Conservation (phyloP, 2,329 filamentous ascomycete species). For the Geosmithia morbida region DNA sequence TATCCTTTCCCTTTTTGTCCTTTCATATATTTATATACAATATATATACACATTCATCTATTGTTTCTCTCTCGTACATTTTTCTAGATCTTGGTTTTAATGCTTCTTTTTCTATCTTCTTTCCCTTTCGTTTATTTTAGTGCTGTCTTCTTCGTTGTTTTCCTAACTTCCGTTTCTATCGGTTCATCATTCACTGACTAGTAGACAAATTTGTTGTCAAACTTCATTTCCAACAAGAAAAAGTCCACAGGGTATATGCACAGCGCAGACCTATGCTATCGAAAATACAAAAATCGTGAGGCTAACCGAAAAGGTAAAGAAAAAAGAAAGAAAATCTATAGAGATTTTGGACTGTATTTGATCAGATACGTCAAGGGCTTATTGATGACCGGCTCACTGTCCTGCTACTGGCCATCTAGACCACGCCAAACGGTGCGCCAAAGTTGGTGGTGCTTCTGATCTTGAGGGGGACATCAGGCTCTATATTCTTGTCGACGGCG, state of each 20-base stretch:
- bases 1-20: neutral
- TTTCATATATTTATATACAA: neutral
- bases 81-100: too few species aligned
- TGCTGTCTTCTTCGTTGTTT: too few species aligned
- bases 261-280: neutral
- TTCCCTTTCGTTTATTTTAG: too few species aligned
- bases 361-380: neutral
- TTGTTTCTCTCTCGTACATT: neutral
- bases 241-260: neutral
- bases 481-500: slow-evolving; percentile 12
- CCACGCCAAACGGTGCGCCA: slow-evolving; percentile 27
- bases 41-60: neutral
- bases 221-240: neutral
- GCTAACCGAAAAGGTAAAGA: neutral
- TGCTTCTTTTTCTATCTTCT: too few species aligned
- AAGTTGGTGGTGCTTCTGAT: slow-evolving; percentile 31
- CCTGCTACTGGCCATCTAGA: slow-evolving; percentile 9
- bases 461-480: slow-evolving; percentile 29
- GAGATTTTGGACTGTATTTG: too few species aligned
- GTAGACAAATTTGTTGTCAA: too few species aligned
- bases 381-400: neutral
- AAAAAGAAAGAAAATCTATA: neutral
- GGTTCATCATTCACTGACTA: too few species aligned
- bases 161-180: too few species aligned
- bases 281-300: neutral